These are phyloP conservation scores for Bipolaris sorokiniana DNA, from an alignment of 2,329 filamentous ascomycete genomes.

Conservation along the genomic window DNA sequence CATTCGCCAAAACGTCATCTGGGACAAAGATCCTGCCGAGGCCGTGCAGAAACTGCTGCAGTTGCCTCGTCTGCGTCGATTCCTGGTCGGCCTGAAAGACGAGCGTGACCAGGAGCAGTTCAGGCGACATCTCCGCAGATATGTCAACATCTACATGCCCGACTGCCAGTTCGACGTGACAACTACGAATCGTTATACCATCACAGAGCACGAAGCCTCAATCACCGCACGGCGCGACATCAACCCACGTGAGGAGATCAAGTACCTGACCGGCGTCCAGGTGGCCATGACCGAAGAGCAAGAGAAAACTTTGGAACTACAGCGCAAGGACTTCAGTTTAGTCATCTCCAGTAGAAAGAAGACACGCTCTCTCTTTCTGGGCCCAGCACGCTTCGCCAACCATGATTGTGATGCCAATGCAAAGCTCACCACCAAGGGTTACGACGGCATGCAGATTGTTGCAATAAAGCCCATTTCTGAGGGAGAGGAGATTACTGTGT, in stretches of 20 bases:
- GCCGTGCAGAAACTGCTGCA: constrained; percentile 76
- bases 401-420: constrained; percentile 97
- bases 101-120: constrained; percentile 87
- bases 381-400: constrained; percentile 94
- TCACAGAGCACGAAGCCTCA: constrained; percentile 85
- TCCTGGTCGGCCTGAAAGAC: constrained; percentile 69
- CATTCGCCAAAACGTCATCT: constrained; percentile 69
- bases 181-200: constrained; percentile 92
- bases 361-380: constrained; percentile 88
- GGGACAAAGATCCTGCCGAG: constrained; percentile 71
- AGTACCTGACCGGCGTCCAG: constrained; percentile 88
- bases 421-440: constrained; percentile 79
- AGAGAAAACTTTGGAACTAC: constrained; percentile 77
- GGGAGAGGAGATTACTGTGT: constrained; percentile 95
- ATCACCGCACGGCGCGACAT: constrained; percentile 82
- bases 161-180: constrained; percentile 96
- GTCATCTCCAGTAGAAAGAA: constrained; percentile 93
- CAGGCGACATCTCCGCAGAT: constrained; percentile 81
- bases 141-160: constrained; percentile 89
- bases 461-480: constrained; percentile 80
- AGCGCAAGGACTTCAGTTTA: constrained; percentile 94
- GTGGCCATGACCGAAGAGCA: constrained; percentile 92
- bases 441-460: constrained; percentile 88
- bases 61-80: constrained; percentile 76
- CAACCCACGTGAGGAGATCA: constrained; percentile 81